Evolutionary conservation across 148 eudicot species (phyloP), one percentile per base, ranked within the genome.

Genomic region (Chenopodium quinoa): DNA sequence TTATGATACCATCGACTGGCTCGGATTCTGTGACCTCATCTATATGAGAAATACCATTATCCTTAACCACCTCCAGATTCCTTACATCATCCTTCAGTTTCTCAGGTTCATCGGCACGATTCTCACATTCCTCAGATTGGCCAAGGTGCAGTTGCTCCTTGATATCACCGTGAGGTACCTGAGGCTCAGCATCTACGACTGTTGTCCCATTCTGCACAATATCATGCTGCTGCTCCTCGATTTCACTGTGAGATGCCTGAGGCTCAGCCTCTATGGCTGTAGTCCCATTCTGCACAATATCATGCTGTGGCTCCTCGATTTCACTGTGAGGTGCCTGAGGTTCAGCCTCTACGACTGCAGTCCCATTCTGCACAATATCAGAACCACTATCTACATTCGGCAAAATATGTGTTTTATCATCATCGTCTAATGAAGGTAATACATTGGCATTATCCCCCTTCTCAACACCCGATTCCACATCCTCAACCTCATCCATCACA

Each of bases 401-500:
- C 46, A 77, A 54, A 64, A 40, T 22, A 44, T 37, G 73, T 54
- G 34, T 62, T 63, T 84, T 73, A 63, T 84, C 86, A 48, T 76
- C 86, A 80, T 63, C 83, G 72, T 76, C 83, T 71, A 62, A 62
- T 69, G 82, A 71, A 22, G 17, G 56, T 46, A 69, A 27, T 32
- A 62, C 62, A 70, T 63, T 76, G 58, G 50, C 56, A 11, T 76
- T 37, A 52, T 56, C 79, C 37, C 76, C 68, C 22, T 71, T 82
- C 72, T 58, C 74, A 81, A 84, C 70, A 81, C 54, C 77, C 44
- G 37, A 74, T 48, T 81, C 82, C 37, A n/a, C 79, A 20, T 78
- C 76, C 64, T 78, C 25, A 56, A 68, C 63, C 76, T 40, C 79
- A 56, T 34, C 46, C 10, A 34, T 23, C 22, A 23, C 31, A 60